A percentile compares a stretch with the other conserved stretches of the same genome.
Evolutionary conservation across 495 filamentous ascomycete species (phyloP).

Genomic region (Jackrogersella multiformis): DNA sequence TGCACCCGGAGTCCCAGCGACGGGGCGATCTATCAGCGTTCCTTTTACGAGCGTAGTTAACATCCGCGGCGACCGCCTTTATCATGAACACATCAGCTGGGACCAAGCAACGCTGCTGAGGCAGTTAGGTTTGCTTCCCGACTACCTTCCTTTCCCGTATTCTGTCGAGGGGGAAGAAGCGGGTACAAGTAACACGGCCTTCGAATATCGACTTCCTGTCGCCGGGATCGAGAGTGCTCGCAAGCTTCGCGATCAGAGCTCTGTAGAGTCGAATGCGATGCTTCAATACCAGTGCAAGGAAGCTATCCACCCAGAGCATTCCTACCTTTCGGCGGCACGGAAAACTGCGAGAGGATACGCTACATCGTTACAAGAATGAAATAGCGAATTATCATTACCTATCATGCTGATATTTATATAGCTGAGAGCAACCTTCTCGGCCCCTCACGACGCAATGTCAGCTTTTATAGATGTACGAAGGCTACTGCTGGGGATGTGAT

Average conservation of each 20-base stretch:
- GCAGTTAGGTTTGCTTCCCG: conserved; percentile 76
- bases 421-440: too few species aligned
- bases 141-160: conserved; percentile 68
- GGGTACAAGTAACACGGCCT: conserved; percentile 52
- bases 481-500: too few species aligned
- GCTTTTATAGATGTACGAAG: too few species aligned
- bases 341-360: not conserved
- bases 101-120: conserved; percentile 84
- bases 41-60: conserved; percentile 80
- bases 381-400: not conserved
- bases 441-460: not conserved
- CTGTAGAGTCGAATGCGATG: conserved; percentile 70
- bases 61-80: conserved; percentile 75
- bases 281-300: conserved; percentile 49
- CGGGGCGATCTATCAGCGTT: conserved; percentile 71
- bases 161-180: conserved; percentile 49
- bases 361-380: not conserved
- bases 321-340: not conserved
- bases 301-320: not conserved
- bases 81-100: conserved; percentile 88
- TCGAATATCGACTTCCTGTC: conserved; percentile 74
- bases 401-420: not conserved
- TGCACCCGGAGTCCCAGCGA: conserved; percentile 74
- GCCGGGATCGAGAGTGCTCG: conserved; percentile 71
- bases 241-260: conserved; percentile 71